These are phyloP conservation scores for Akanthomyces muscarius DNA, from an alignment of 2,329 filamentous ascomycete species.

Conservation along the genomic window DNA sequence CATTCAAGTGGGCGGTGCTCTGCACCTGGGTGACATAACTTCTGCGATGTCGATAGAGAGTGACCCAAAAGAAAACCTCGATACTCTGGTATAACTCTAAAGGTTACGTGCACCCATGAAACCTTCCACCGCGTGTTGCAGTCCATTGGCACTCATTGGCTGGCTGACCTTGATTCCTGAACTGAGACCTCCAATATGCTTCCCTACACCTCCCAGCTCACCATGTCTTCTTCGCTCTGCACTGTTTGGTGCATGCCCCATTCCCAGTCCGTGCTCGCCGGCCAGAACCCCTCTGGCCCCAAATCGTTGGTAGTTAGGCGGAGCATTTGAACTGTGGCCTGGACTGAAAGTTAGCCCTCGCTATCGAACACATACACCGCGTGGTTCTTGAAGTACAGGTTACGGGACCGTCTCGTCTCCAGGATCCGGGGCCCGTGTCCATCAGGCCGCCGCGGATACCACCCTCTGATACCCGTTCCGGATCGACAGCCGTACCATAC, in stretches of 20 bases:
- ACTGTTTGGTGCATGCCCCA: constrained; percentile 6
- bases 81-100: neutral
- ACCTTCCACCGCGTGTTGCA: neutral
- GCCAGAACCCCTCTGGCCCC: constrained; percentile 1
- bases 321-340: neutral
- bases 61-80: too few relatives aligned
- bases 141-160: constrained; percentile 23
- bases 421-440: neutral
- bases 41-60: too few relatives aligned
- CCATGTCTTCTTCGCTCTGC: neutral
- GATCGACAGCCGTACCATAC: neutral
- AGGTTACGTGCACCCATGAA: neutral
- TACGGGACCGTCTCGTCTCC: neutral
- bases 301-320: neutral
- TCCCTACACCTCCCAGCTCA: neutral
- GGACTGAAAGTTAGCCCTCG: neutral
- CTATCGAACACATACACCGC: too few relatives aligned
- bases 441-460: neutral
- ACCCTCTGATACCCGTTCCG: neutral
- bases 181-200: constrained; percentile 12
- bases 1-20: too few relatives aligned
- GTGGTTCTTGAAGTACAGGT: neutral
- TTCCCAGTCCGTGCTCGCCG: neutral
- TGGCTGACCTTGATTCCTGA: constrained; percentile 20
- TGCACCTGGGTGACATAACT: too few relatives aligned